A percentile compares a stretch with the other conserved stretches of the same genome.
These are phyloP conservation scores for Parascedosporium putredinis DNA, from an alignment of 2,329 filamentous ascomycete genomes.

Conservation along the genomic window DNA sequence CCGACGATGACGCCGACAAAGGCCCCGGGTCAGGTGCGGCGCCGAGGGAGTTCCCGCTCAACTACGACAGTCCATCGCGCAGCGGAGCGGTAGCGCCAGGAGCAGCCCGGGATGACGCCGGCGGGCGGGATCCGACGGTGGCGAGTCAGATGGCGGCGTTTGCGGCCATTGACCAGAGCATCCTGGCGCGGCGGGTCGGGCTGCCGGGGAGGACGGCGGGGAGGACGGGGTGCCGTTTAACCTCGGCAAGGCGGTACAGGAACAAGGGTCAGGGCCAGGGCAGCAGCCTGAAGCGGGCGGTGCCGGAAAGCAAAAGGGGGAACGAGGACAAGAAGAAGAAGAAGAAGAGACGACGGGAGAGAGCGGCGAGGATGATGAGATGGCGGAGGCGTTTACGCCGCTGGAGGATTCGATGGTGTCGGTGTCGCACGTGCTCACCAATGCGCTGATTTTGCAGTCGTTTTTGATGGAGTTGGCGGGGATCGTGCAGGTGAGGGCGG, in stretches of 20 bases:
- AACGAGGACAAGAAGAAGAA: too few relatives aligned
- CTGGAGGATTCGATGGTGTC: conserved; percentile 39
- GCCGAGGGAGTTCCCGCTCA: conserved; percentile 32
- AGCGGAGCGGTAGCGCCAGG: conserved; percentile 18
- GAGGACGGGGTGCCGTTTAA: conserved; percentile 37
- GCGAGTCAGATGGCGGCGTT: conserved; percentile 48
- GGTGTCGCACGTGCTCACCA: conserved; percentile 70
- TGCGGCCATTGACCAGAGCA: conserved; percentile 53
- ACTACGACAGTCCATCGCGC: conserved; percentile 24
- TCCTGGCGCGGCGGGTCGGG: conserved; percentile 44
- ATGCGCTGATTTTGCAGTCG: conserved; percentile 68
- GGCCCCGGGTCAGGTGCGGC: conserved; percentile 20
- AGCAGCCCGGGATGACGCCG: conserved; percentile 19
- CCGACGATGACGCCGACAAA: conserved; percentile 15
- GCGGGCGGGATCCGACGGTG: conserved; percentile 15
- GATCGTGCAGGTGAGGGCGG: conserved; percentile 62
- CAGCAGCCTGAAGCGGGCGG: too few relatives aligned
- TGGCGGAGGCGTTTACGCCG: neutral
- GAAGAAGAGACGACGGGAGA: neutral
- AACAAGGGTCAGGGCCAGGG: too few relatives aligned
- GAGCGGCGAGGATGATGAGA: conserved; percentile 5
- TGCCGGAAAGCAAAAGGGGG: too few relatives aligned
- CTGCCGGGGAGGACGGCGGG: conserved; percentile 31
- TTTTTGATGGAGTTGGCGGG: conserved; percentile 70
- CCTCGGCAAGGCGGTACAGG: conserved; percentile 17